Base-by-base conservation (phyloP, 805 yeast species). In the Lachancea sp. region DNA sequence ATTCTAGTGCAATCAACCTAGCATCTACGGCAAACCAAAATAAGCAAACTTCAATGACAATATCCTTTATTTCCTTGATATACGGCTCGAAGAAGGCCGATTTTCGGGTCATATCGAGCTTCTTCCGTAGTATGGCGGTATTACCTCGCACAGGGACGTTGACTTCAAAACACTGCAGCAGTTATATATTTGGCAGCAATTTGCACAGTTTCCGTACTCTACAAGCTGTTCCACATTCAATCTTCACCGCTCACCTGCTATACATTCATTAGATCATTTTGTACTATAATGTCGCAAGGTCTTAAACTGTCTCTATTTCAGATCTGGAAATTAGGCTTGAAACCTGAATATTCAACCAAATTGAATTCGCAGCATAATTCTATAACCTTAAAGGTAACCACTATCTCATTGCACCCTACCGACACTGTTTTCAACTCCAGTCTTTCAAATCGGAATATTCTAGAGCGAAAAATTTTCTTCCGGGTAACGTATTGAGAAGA, bases 401-500 rank as follows among this genome's bases (percentile, higher is more conserved):
- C 30, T 28, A 15, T 15, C 5, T 15, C 12, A 12, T 11, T 7
- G 15, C 29, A 25, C 15, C 13, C 11, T 5, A 25, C 11, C 4
- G 13, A 4, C 29, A 25, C 11, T 25, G 29, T 25, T 25, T 5
- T 5, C 6, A 28, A 3, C 18, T 13, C 18, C 4, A 18, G 13
- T 9, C 4, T 8, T 8, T 13, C 13, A 13, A 17, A 9, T 23
- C 21, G 29, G 40, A 37, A 37, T 12, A 29, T 37, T 37, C 40
- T 37, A 21, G 40, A 37, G 30, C 30, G 35, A 37, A 37, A 37
- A 37, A 13, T 37, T 37, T 37, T 37, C 16, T 11, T 16, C 29
- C 35, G 35, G 35, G 35, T 29, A 29, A 22, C 16, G n/a, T 6
- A 31, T 12, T n/a, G 15, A 23, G 21, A 11, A 11, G 16, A 3